Percentiles rank a stretch among this genome's conserved stretches.
These are phyloP conservation scores for Odontarrhena argentea DNA, from an alignment of 345 rosid genomes.

Conservation along the genomic window DNA sequence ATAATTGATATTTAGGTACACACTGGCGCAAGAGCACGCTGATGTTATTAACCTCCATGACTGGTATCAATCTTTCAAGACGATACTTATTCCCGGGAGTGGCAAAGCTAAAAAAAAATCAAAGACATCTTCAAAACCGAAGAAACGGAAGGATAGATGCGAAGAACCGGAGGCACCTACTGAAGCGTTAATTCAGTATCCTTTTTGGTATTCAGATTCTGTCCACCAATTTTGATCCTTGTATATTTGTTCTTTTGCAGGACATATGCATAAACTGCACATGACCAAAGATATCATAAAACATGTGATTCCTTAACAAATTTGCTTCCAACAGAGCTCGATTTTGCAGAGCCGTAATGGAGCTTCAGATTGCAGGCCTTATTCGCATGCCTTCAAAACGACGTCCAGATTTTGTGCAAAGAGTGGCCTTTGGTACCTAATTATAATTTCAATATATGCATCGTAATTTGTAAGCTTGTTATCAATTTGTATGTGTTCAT, in stretches of 20 bases:
- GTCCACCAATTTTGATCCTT: slow-evolving; percentile 12
- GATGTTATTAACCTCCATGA: slow-evolving; percentile 89
- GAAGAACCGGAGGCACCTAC: slow-evolving; percentile 53
- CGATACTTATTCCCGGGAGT: slow-evolving; percentile 43
- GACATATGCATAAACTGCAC: slow-evolving; percentile 1
- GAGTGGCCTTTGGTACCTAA: slow-evolving; percentile 84
- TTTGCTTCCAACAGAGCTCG: slow-evolving; percentile 60
- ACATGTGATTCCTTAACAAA: slow-evolving; percentile 45
- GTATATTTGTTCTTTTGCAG: slow-evolving; percentile 13
- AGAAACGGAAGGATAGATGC: slow-evolving; percentile 60
- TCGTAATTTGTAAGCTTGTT: slow-evolving; percentile 13
- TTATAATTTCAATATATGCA: slow-evolving; percentile 10
- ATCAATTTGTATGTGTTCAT: slow-evolving; percentile 1
- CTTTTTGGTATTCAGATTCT: slow-evolving; percentile 40
- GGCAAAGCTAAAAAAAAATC: slow-evolving; percentile 53
- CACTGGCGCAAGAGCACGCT: slow-evolving; percentile 80
- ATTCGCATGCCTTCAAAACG: slow-evolving; percentile 86
- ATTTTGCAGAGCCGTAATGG: slow-evolving; percentile 80
- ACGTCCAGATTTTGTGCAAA: slow-evolving; percentile 78
- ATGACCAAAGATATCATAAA: neutral
- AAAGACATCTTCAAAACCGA: slow-evolving; percentile 58
- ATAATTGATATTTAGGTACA: slow-evolving; percentile 54
- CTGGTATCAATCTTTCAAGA: slow-evolving; percentile 91
- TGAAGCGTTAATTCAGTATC: slow-evolving; percentile 86
- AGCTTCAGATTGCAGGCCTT: slow-evolving; percentile 92